Evolutionary conservation across 2,329 filamentous ascomycete genomes (phyloP).

Genomic region (Aspergillus sclerotialis): DNA sequence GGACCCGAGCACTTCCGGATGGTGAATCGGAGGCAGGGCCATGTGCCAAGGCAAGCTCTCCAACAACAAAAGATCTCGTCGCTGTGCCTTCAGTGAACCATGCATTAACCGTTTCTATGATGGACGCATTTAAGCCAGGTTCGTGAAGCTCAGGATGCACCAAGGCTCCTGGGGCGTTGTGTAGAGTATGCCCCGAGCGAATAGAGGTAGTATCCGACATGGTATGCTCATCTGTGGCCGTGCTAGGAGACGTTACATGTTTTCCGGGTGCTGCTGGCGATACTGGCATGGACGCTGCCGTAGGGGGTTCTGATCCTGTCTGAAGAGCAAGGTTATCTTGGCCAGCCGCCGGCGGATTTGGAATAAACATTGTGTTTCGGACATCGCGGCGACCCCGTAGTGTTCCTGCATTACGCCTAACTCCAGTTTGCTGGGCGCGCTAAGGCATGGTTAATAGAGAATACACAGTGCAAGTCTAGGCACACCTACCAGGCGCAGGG

Average conservation of each 20-base stretch:
- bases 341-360: constrained; percentile 38
- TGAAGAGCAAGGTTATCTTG: constrained; percentile 22
- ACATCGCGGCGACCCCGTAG: constrained; percentile 84
- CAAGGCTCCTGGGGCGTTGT: constrained; percentile 58
- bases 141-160: constrained; percentile 76
- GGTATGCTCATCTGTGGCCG: constrained; percentile 57
- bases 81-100: constrained; percentile 69
- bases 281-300: constrained; percentile 20
- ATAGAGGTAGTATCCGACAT: constrained; percentile 86
- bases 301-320: constrained; percentile 15
- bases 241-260: constrained; percentile 43
- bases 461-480: background rate
- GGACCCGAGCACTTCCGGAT: constrained; percentile 56
- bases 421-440: constrained; percentile 43
- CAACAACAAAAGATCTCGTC: constrained; percentile 67
- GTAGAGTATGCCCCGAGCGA: constrained; percentile 75
- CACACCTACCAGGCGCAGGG: constrained; percentile 36
- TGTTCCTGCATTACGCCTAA: constrained; percentile 65
- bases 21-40: constrained; percentile 42
- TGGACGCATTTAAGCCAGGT: constrained; percentile 75
- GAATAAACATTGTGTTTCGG: constrained; percentile 81
- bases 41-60: constrained; percentile 83
- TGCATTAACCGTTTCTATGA: constrained; percentile 86
- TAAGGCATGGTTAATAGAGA: constrained; percentile 17
- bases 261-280: constrained; percentile 30